Evolutionary conservation across 192 early-diverging fungal species (phyloP).

Genomic region (Podila verticillata): DNA sequence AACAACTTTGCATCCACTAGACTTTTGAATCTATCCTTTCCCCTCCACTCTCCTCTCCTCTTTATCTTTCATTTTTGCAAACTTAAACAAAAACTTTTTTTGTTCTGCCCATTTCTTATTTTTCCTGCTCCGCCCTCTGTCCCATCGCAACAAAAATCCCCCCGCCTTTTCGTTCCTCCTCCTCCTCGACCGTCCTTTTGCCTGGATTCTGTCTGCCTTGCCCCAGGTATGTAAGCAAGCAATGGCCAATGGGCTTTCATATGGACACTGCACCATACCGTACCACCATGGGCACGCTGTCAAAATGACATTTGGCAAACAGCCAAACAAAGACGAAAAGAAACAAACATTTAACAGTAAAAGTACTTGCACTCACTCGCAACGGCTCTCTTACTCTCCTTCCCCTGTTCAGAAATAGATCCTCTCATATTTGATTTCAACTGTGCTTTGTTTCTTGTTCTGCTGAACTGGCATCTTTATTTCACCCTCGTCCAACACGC

Average conservation of each 20-base stretch:
- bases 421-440: conserved; percentile 1
- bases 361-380: not conserved
- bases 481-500: not conserved
- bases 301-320: not conserved
- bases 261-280: not conserved
- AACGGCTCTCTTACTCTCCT: conserved; percentile 3
- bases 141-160: not conserved
- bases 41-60: not conserved
- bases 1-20: too few relatives aligned
- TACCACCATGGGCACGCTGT: not conserved
- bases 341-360: too few relatives aligned
- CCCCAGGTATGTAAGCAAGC: not conserved
- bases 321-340: too few relatives aligned
- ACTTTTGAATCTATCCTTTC: not conserved
- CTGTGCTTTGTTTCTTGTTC: not conserved
- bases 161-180: not conserved
- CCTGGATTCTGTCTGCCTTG: not conserved
- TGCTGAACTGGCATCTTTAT: too few relatives aligned
- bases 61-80: not conserved
- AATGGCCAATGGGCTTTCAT: too few relatives aligned
- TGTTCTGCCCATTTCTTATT: not conserved
- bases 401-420: not conserved
- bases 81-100: conserved; percentile 3
- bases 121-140: not conserved
- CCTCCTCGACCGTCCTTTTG: not conserved